Percentiles rank a stretch among this genome's conserved stretches.
Evolutionary conservation across 768 basidiomycete species (phyloP).

Genomic region (Mycena kentingensis): DNA sequence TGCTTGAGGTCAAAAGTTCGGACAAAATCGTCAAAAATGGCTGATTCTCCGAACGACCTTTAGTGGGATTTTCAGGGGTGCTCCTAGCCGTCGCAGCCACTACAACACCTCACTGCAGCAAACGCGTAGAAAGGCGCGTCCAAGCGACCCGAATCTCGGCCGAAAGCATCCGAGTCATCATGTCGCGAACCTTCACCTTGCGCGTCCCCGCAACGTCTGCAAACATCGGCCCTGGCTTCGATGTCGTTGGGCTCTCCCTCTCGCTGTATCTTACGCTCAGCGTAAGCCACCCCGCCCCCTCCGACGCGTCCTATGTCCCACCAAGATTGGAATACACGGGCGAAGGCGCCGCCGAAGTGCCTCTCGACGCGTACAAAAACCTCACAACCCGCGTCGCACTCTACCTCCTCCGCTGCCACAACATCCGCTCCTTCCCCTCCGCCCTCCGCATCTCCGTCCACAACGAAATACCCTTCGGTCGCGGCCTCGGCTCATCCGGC

Average conservation of each 20-base stretch:
- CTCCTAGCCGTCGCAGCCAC: too few species aligned
- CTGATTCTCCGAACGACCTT: too few species aligned
- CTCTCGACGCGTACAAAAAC: constrained; percentile 94
- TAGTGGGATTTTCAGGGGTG: too few species aligned
- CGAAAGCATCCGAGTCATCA: too few species aligned
- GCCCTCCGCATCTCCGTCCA: constrained; percentile 73
- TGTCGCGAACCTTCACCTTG: constrained; percentile 55
- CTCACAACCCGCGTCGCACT: constrained; percentile 95
- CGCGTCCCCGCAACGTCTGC: constrained; percentile 96
- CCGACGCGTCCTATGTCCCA: constrained; percentile 39
- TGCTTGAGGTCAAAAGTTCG: too few species aligned
- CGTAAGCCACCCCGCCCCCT: constrained; percentile 35
- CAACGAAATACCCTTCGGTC: constrained; percentile 97
- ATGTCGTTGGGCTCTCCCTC: constrained; percentile 97
- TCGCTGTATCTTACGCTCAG: constrained; percentile 80
- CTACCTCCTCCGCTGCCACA: constrained; percentile 93
- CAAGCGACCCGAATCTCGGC: too few species aligned
- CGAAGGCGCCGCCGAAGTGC: constrained; percentile 88
- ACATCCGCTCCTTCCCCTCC: constrained; percentile 72
- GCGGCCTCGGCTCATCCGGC: constrained; percentile 95
- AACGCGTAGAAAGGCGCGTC: too few species aligned
- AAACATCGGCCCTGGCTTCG: constrained; percentile 98
- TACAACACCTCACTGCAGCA: too few species aligned
- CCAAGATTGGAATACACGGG: constrained; percentile 81
- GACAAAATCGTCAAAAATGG: too few species aligned